These are phyloP conservation scores for Lyophyllum shimeji DNA, from an alignment of 768 basidiomycete genomes.

Conservation along the genomic window DNA sequence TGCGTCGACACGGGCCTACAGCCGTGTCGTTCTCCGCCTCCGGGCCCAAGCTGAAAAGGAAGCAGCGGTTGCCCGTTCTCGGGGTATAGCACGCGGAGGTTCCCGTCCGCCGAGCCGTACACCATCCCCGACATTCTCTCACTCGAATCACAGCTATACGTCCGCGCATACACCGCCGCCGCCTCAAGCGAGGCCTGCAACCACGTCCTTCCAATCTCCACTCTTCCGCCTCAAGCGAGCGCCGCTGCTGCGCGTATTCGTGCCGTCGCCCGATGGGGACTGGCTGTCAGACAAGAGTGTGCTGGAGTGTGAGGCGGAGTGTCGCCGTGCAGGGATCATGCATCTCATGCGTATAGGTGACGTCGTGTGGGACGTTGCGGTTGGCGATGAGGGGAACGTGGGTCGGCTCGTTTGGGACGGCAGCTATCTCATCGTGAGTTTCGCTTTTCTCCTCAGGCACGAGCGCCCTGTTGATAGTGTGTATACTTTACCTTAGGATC, in stretches of 20 bases:
- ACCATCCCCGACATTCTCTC: conserved; percentile 61
- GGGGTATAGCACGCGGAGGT: conserved; percentile 19
- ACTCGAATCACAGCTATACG: conserved; percentile 35
- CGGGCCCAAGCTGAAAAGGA: conserved; percentile 76
- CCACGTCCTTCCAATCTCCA: conserved; percentile 57
- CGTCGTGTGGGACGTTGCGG: conserved; percentile 85
- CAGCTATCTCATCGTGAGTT: conserved; percentile 78
- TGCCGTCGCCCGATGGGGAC: conserved; percentile 83
- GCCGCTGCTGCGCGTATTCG: conserved; percentile 76
- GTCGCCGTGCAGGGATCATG: conserved; percentile 64
- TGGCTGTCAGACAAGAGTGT: conserved; percentile 85
- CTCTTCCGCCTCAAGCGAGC: conserved; percentile 71
- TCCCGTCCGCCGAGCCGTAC: conserved; percentile 61
- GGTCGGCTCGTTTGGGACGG: conserved; percentile 89
- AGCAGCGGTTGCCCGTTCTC: conserved; percentile 25
- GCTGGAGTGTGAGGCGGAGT: conserved; percentile 79
- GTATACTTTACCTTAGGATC: conserved; percentile 49
- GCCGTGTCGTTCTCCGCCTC: conserved; percentile 75
- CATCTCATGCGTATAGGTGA: conserved; percentile 71
- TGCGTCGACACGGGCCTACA: conserved; percentile 71
- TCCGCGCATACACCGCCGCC: conserved; percentile 11
- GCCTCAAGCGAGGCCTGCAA: background rate
- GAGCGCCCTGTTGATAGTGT: conserved; percentile 4
- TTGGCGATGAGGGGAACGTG: conserved; percentile 82
- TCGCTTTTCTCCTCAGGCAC: conserved; percentile 16